Evolutionary conservation across 225 moss, liverwort and hornwort genomes (phyloP), one percentile per base, ranked within the genome.

Genomic region (Marchantia paleacea): DNA sequence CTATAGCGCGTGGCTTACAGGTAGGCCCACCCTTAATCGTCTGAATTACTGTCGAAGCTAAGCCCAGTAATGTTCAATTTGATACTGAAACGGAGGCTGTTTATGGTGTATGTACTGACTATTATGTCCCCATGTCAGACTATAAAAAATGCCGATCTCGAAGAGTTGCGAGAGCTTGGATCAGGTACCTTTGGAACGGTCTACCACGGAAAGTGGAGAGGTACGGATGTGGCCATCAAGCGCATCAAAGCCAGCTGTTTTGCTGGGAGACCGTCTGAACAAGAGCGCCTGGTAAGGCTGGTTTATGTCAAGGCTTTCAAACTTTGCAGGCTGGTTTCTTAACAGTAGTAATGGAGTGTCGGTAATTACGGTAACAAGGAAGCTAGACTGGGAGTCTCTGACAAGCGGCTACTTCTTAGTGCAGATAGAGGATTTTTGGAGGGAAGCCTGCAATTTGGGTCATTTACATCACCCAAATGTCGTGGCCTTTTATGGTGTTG

Each of bases 201-300:
- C n/a, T 99, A 95, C 75, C 97, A 99, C 85, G 97, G 97, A 69
- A 99, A 99, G 77, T 99, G 97, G 97, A 90, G 95, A 75, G 97
- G 97, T 70, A 92, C 97, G 58, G 97, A 99, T 88, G 97, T 99
- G 70, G 97, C 97, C 57, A 99, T 99, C 67, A 99, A 99, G 87
- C 93, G 97, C 72, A 99, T 99, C 53, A 99, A 95, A 86, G 84
- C 97, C 60, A 99, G 97, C 84, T 99, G 97, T 84, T 99, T 99
- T 85, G 93, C 97, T 39, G 97, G 97, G 77, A 89, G 95, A 54
- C 97, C 97, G 81, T 94, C 97, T 54, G 97, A 99, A 51, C 92
- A 93, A 80, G 95, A 99, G 81, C 95, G 97, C 49, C 84, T 99
- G 92, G 97, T 99, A 90, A 72, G 74, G 75, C 64, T 26, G n/a